Base-by-base conservation (phyloP, 176 grass and related monocot species). In the Avena eriantha region DNA sequence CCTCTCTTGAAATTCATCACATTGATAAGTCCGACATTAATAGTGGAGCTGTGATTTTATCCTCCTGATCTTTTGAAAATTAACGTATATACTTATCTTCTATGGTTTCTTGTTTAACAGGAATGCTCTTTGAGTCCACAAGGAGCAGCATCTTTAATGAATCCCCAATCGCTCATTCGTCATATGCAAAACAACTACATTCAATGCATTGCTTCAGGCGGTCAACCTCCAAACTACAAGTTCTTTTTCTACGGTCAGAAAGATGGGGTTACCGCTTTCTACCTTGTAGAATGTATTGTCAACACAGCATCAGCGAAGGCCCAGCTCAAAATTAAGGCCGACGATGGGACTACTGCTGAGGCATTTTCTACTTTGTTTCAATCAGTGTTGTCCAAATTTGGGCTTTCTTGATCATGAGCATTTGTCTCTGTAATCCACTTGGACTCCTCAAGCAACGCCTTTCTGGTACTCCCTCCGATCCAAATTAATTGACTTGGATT, bases 171-270 rank as follows among this genome's bases (percentile, higher is more conserved):
- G 33, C 94, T 99, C 55, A 95, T 99, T 78, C 92, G 81, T 39
- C 94, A 99, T 84, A 99, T 99, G 97, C 97, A 95, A 92, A 85
- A 73, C 67, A 90, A 87, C 86, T 87, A 80, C 54, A 90, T 99
- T 82, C 92, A 99, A 21, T 99, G 97, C 76, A 99, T 99, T 73
- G 97, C 97, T 65, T 99, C 94, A 36, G 97, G 97, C 63, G 97
- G 97, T 72, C 97, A 97, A 82, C 87, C 90, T 51, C 94, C 97
- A 77, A 99, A 95, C 69, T 99, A 97, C 85, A 99, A 99, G 85
- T 99, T 95, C 87, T 97, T 95, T 80, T 96, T 99, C 87, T 99
- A 94, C 53, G 97, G 94, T 33, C 97, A 99, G 73, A 95, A 90
- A 83, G 97, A 97, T 57, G 92, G 82, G 36, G 80, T 87, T 26